These are phyloP conservation scores for Auriscalpium vulgare DNA, from an alignment of 768 basidiomycete genomes.

Conservation along the genomic window DNA sequence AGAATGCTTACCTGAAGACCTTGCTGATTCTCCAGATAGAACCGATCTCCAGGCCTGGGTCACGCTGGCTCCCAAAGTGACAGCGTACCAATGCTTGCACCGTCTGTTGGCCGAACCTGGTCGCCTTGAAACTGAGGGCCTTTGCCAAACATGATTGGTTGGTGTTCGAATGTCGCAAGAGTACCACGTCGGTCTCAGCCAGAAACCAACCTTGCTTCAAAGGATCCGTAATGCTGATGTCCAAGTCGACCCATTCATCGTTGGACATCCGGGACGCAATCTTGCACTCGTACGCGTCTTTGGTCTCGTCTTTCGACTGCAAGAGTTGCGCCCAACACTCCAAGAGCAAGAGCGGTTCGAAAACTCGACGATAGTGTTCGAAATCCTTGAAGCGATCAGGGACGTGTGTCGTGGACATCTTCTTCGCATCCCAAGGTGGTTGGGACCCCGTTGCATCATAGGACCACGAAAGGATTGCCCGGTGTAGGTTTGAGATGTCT, in stretches of 20 bases:
- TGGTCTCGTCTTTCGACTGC: conserved; percentile 64
- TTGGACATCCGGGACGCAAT: conserved; percentile 62
- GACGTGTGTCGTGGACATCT: conserved; percentile 33
- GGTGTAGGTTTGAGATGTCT: conserved; percentile 73
- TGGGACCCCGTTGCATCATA: conserved; percentile 58
- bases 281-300: conserved; percentile 49
- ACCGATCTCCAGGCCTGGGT: conserved; percentile 56
- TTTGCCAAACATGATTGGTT: conserved; percentile 64
- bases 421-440: conserved; percentile 44
- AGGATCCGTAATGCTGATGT: conserved; percentile 48
- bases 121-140: conserved; percentile 39
- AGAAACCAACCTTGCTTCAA: conserved; percentile 68
- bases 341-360: conserved; percentile 78
- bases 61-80: conserved; percentile 22
- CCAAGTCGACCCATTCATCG: conserved; percentile 81
- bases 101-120: conserved; percentile 37
- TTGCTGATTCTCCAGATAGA: conserved; percentile 71
- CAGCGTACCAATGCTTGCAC: conserved; percentile 18
- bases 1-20: conserved; percentile 62
- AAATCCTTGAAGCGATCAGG: conserved; percentile 61
- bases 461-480: conserved; percentile 77
- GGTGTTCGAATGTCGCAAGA: conserved; percentile 54
- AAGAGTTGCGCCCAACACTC: conserved; percentile 89
- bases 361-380: conserved; percentile 61
- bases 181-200: conserved; percentile 78